Evolutionary conservation across 1,139 yeast species (phyloP).

Genomic region (Blastobotrys proliferans): DNA sequence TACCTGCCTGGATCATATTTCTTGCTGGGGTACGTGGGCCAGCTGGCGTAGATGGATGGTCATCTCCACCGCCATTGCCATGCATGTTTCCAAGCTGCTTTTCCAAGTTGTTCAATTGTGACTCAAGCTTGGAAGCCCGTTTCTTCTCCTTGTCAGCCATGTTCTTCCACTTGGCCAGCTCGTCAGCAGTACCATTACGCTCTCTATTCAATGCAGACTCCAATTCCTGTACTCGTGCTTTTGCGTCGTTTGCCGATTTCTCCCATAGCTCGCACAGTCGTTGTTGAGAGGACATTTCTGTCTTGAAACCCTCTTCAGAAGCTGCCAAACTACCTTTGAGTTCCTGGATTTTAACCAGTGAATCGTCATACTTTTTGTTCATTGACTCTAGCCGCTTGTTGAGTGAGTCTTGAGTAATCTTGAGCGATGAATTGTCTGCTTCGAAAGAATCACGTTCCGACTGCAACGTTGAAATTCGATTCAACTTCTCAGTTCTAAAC

Average conservation of each 20-base stretch:
- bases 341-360: constrained; percentile 42
- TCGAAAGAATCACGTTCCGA: constrained; percentile 37
- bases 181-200: constrained; percentile 31
- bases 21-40: constrained; percentile 18
- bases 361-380: constrained; percentile 38
- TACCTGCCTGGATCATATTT: constrained; percentile 10
- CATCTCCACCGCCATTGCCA: constrained; percentile 14
- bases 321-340: constrained; percentile 46
- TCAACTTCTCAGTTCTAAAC: constrained; percentile 37
- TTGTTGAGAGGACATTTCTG: constrained; percentile 62
- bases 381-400: constrained; percentile 37
- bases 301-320: constrained; percentile 52
- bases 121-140: constrained; percentile 28
- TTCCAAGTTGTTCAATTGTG: constrained; percentile 32
- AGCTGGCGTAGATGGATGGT: constrained; percentile 1
- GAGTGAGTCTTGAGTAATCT: constrained; percentile 28
- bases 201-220: constrained; percentile 44
- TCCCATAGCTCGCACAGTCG: constrained; percentile 59
- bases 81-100: constrained; percentile 29
- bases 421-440: constrained; percentile 34
- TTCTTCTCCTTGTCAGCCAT: constrained; percentile 30
- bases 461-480: constrained; percentile 31
- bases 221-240: constrained; percentile 38
- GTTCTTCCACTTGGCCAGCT: constrained; percentile 31
- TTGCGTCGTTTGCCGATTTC: constrained; percentile 38